Percentiles rank a stretch among this genome's conserved stretches.
phyloP scores from a whole-genome alignment of 805 yeast genomes.

The Isabelozyma heimii region DNA sequence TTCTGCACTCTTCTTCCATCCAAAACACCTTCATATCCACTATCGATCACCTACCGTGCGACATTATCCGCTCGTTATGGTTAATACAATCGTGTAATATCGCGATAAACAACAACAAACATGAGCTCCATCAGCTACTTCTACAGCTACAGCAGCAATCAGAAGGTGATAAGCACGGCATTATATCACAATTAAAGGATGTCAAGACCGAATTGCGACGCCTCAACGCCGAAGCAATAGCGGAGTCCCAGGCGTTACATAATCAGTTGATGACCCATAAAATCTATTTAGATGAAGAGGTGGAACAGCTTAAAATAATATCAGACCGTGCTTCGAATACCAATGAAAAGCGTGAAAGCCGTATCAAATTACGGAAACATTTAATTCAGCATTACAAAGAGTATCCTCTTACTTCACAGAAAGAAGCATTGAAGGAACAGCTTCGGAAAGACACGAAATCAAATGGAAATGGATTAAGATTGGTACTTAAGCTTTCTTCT shows the following conservation, averaged over 20 bases:
- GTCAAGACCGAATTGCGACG: slow-evolving; percentile 7
- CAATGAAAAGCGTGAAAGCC: slow-evolving; percentile 6
- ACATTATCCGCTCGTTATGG: slow-evolving; percentile 42
- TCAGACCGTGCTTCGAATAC: slow-evolving; percentile 2
- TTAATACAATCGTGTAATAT: slow-evolving; percentile 37
- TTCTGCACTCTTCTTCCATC: slow-evolving; percentile 24
- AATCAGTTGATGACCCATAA: slow-evolving; percentile 31
- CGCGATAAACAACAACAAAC: slow-evolving; percentile 17
- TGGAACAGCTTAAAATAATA: slow-evolving; percentile 19
- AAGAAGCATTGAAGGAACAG: slow-evolving; percentile 35
- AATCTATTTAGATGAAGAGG: slow-evolving; percentile 18
- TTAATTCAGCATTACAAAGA: slow-evolving; percentile 31
- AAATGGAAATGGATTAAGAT: slow-evolving; percentile 9
- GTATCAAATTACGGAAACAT: slow-evolving; percentile 24
- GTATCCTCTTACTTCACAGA: slow-evolving; percentile 35
- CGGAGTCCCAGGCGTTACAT: slow-evolving; percentile 24
- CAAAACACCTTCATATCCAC: slow-evolving; percentile 40
- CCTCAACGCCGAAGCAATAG: slow-evolving; percentile 18
- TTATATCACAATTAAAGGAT: slow-evolving; percentile 3
- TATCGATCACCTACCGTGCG: slow-evolving; percentile 44
- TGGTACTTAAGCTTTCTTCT: slow-evolving; percentile 10
- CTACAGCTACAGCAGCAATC: slow-evolving; percentile 5
- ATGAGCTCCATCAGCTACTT: slow-evolving; percentile 15
- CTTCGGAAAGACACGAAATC: slow-evolving; percentile 4
- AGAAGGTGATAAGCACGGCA: background rate